Percentiles rank a stretch among this genome's conserved stretches.
Evolutionary conservation across 768 basidiomycete species (phyloP).

Genomic region (Suillus decipiens): DNA sequence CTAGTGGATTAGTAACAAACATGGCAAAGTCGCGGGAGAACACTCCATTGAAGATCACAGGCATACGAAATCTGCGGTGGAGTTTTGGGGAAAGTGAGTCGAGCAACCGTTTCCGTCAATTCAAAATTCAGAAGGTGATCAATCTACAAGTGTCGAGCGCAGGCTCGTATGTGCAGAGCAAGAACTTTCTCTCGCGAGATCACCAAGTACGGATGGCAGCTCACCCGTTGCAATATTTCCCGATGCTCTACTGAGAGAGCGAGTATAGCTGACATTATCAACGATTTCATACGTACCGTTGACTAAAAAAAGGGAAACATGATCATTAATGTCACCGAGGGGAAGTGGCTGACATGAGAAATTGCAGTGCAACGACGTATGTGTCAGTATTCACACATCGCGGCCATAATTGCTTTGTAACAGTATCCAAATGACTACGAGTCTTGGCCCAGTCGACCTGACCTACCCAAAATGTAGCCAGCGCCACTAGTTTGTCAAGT

Average conservation of each 20-base stretch:
- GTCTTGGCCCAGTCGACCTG: background rate
- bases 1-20: background rate
- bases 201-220: constrained; percentile 46
- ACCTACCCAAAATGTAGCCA: background rate
- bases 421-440: background rate
- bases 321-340: constrained; percentile 47
- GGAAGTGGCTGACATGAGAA: background rate
- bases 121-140: constrained; percentile 36
- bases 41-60: too few species aligned
- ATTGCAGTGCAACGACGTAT: background rate
- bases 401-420: background rate
- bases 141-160: constrained; percentile 44
- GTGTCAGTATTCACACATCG: background rate
- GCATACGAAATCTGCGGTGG: background rate
- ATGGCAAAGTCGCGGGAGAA: background rate
- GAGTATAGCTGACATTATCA: constrained; percentile 53
- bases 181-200: constrained; percentile 49
- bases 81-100: constrained; percentile 30
- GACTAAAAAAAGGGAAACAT: constrained; percentile 53
- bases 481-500: background rate
- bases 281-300: constrained; percentile 48
- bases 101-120: constrained; percentile 41
- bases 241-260: constrained; percentile 36
- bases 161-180: constrained; percentile 44
- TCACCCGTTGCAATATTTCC: constrained; percentile 33